Evolutionary conservation across 108 stramenopile genomes (phyloP).

Genomic region (Nitzschia sp.): DNA sequence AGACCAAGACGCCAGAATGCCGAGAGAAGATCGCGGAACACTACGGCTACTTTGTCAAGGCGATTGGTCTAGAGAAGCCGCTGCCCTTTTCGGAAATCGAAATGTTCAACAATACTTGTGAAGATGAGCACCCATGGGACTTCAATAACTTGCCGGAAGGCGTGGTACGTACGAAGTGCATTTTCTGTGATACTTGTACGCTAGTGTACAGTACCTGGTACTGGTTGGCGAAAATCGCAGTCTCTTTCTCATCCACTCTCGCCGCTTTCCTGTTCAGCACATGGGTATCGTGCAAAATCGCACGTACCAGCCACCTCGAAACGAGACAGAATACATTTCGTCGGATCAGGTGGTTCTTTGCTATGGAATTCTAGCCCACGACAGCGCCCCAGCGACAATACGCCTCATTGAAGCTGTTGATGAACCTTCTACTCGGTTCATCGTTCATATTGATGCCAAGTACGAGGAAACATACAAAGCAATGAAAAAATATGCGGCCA

Average conservation of each 20-base stretch:
- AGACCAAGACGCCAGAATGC: conserved; percentile 77
- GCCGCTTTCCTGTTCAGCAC: conserved; percentile 8
- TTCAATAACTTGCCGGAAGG: conserved; percentile 74
- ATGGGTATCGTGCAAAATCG: conserved; percentile 64
- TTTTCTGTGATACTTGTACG: conserved; percentile 1
- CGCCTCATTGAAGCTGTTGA: conserved; percentile 81
- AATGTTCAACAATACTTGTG: conserved; percentile 57
- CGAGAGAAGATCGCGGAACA: conserved; percentile 76
- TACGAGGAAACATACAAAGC: conserved; percentile 66
- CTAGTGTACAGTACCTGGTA: too few species aligned
- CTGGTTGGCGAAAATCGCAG: too few species aligned
- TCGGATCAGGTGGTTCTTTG: conserved; percentile 66
- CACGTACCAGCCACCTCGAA: conserved; percentile 71
- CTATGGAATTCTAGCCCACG: conserved; percentile 88
- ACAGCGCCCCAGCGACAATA: conserved; percentile 74
- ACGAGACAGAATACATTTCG: conserved; percentile 63
- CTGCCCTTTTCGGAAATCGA: conserved; percentile 62
- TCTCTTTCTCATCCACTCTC: neutral
- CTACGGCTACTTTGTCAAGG: conserved; percentile 70
- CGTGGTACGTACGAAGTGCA: conserved; percentile 30
- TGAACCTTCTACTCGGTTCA: conserved; percentile 67
- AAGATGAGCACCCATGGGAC: conserved; percentile 51
- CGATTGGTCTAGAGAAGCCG: conserved; percentile 69
- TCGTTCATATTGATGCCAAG: conserved; percentile 92
- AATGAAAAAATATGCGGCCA: conserved; percentile 63